phyloP scores from a whole-genome alignment of 2,329 filamentous ascomycete genomes.

The Ophiocordyceps unilateralis region DNA sequence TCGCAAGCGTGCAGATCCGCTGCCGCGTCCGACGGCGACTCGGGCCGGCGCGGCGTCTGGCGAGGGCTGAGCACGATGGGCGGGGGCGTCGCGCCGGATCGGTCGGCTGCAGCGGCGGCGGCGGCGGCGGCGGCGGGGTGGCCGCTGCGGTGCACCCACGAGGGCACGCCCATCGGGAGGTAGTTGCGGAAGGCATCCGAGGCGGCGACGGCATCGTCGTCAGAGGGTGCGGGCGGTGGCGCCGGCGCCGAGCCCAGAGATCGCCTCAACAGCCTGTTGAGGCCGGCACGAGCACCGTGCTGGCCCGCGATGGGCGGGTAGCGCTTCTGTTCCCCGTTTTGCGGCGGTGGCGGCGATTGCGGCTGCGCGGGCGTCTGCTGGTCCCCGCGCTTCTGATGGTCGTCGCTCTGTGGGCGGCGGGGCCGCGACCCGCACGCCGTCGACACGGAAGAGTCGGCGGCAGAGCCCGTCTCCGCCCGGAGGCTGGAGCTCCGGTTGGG shows the following conservation, averaged over 20 bases:
- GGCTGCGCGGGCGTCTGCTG: conserved; percentile 10
- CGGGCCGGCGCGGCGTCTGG: background rate
- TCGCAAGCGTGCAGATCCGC: background rate
- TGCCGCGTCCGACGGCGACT: background rate
- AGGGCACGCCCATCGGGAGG: conserved; percentile 19
- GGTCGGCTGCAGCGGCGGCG: too few relatives aligned
- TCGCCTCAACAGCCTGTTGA: conserved; percentile 34
- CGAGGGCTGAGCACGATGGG: conserved; percentile 24
- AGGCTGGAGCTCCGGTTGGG: conserved; percentile 37
- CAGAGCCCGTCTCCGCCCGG: conserved; percentile 25
- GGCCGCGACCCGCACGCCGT: background rate
- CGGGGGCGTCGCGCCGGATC: conserved; percentile 34
- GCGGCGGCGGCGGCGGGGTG: conserved; percentile 13
- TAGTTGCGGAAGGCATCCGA: conserved; percentile 8
- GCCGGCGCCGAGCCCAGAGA: conserved; percentile 18
- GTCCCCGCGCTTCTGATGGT: conserved; percentile 10
- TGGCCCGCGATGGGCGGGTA: conserved; percentile 34
- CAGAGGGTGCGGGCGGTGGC: conserved; percentile 1
- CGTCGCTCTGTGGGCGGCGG: conserved; percentile 11
- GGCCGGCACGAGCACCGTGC: conserved; percentile 23
- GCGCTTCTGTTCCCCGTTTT: conserved; percentile 16
- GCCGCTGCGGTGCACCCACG: conserved; percentile 19
- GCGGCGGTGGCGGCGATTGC: conserved; percentile 5
- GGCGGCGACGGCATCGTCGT: conserved; percentile 2
- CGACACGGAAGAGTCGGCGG: conserved; percentile 7